phyloP scores from a whole-genome alignment of 2,329 filamentous ascomycete genomes.

The Lachnellula arida region DNA sequence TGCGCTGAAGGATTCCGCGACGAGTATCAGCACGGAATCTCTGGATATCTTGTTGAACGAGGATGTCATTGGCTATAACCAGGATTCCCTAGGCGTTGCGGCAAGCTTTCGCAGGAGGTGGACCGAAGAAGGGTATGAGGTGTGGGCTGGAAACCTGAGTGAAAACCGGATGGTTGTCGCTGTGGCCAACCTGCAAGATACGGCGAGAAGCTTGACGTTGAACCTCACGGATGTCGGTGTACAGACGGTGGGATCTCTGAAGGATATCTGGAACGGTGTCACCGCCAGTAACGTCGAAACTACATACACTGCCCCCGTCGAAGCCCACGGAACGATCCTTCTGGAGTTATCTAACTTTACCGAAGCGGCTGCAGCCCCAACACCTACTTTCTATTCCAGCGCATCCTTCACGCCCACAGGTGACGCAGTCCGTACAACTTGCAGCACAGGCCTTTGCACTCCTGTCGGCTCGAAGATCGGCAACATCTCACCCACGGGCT shows the following conservation, averaged over 20 bases:
- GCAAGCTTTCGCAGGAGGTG: conserved; percentile 23
- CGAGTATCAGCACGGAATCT: conserved; percentile 11
- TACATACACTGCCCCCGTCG: conserved; percentile 18
- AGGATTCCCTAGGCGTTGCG: conserved; percentile 23
- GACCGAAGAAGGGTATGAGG: conserved; percentile 26
- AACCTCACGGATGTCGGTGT: conserved; percentile 24
- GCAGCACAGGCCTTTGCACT: conserved; percentile 15
- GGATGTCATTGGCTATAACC: conserved; percentile 26
- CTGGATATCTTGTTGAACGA: conserved; percentile 21
- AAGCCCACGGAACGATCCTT: conserved; percentile 23
- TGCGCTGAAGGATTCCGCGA: conserved; percentile 21
- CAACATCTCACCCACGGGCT: conserved; percentile 13
- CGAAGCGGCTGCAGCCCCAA: conserved; percentile 9
- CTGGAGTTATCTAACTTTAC: conserved; percentile 18
- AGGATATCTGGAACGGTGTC: conserved; percentile 22
- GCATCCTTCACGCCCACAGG: conserved; percentile 53
- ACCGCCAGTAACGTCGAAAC: conserved; percentile 15
- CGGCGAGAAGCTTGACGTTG: conserved; percentile 16
- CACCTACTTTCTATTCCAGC: conserved; percentile 39
- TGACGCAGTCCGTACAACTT: conserved; percentile 11
- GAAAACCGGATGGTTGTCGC: conserved; percentile 21
- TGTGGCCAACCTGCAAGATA: conserved; percentile 20
- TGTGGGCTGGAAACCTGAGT: conserved; percentile 25
- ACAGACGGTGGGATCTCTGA: conserved; percentile 19
- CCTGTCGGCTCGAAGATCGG: conserved; percentile 24